Percentiles rank a stretch among this genome's conserved stretches.
These are phyloP conservation scores for Fraxinus quadrangulata DNA, from an alignment of 257 asterid genomes.

Conservation along the genomic window DNA sequence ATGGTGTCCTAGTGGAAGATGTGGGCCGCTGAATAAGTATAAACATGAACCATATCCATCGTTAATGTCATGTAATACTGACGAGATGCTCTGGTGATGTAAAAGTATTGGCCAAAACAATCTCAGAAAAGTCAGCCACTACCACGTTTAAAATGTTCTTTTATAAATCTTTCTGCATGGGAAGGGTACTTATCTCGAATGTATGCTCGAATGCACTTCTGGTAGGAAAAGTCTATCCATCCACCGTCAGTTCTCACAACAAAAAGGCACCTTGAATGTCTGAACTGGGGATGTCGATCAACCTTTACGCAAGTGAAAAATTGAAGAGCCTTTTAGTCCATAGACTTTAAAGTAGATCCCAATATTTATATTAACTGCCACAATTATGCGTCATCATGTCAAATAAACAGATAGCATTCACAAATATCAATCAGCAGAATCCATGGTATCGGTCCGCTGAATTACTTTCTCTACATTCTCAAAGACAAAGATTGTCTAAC, in stretches of 20 bases:
- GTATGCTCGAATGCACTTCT: constrained; percentile 80
- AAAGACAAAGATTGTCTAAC: background rate
- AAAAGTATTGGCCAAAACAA: background rate
- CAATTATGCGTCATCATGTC: background rate
- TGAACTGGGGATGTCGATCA: constrained; percentile 89
- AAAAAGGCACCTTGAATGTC: constrained; percentile 84
- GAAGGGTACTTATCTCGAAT: constrained; percentile 76
- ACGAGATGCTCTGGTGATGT: constrained; percentile 15
- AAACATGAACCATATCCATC: constrained; percentile 17
- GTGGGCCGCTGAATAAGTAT: constrained; percentile 13
- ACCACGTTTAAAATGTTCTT: constrained; percentile 72
- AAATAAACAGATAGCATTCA: background rate
- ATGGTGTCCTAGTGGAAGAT: constrained; percentile 15
- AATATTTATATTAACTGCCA: background rate
- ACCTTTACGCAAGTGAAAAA: constrained; percentile 50
- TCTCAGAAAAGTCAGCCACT: constrained; percentile 37
- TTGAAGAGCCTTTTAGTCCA: constrained; percentile 4
- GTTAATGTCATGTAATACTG: constrained; percentile 2
- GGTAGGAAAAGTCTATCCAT: constrained; percentile 98
- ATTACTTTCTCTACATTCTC: background rate
- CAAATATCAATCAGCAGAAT: background rate
- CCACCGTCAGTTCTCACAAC: constrained; percentile 90
- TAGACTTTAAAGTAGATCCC: background rate
- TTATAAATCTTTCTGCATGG: constrained; percentile 69
- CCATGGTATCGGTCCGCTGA: background rate